phyloP scores from a whole-genome alignment of 768 basidiomycete species.

The Lactarius akahatsu region DNA sequence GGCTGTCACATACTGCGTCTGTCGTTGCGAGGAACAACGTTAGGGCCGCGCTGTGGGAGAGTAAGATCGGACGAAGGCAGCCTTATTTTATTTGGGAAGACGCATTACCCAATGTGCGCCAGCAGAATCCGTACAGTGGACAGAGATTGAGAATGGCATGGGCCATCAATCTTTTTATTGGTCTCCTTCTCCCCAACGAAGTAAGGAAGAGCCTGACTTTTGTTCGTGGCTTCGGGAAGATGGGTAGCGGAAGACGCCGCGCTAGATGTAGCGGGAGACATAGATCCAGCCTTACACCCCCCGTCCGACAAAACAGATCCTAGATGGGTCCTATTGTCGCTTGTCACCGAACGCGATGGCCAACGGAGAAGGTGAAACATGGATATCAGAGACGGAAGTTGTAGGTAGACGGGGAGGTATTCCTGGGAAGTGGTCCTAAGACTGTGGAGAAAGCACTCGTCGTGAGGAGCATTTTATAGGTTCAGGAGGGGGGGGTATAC shows the following conservation, averaged over 20 bases:
- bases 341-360: constrained; percentile 17
- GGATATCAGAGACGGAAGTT: neutral
- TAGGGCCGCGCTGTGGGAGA: constrained; percentile 60
- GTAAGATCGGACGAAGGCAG: constrained; percentile 14
- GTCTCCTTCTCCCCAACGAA: constrained; percentile 9
- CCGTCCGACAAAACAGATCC: constrained; percentile 11
- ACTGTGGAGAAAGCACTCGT: constrained; percentile 9
- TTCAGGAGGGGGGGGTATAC: neutral
- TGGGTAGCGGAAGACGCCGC: constrained; percentile 18
- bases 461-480: constrained; percentile 25
- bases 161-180: constrained; percentile 3
- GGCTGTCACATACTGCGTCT: constrained; percentile 59
- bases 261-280: constrained; percentile 19
- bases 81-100: constrained; percentile 12
- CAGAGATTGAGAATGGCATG: constrained; percentile 17
- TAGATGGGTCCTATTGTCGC: constrained; percentile 4
- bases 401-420: constrained; percentile 15
- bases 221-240: constrained; percentile 20
- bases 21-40: constrained; percentile 85
- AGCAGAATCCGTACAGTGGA: constrained; percentile 25
- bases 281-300: constrained; percentile 2
- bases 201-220: constrained; percentile 12
- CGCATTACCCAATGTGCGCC: constrained; percentile 28
- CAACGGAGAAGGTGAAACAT: constrained; percentile 23
- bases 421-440: constrained; percentile 10